Percentiles rank a stretch among this genome's conserved stretches.
Evolutionary conservation across 2,329 filamentous ascomycete species (phyloP).

Genomic region (Lasiodiplodia gonubiensis): DNA sequence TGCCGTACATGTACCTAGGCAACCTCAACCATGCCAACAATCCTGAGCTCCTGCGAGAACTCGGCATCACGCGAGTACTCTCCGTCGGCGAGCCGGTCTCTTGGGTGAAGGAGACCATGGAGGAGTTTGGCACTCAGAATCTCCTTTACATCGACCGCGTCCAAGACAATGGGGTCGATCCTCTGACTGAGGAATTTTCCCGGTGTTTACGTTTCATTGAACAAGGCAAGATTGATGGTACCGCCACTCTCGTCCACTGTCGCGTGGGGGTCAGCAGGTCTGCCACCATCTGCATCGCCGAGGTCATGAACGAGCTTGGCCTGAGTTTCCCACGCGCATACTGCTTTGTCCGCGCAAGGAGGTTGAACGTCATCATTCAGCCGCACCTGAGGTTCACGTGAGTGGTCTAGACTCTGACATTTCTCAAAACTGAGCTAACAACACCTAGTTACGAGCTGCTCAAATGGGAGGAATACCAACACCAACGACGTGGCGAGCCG

Average conservation of each 20-base stretch:
- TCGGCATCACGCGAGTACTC: constrained; percentile 86
- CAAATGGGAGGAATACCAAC: constrained; percentile 89
- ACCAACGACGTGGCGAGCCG: constrained; percentile 58
- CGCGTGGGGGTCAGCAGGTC: constrained; percentile 94
- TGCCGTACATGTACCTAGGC: constrained; percentile 95
- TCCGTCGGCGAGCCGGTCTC: constrained; percentile 89
- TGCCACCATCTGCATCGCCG: constrained; percentile 98
- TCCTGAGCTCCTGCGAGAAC: constrained; percentile 74
- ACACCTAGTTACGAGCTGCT: constrained; percentile 77
- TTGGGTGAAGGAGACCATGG: constrained; percentile 73
- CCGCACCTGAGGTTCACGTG: constrained; percentile 90
- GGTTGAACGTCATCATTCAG: constrained; percentile 97
- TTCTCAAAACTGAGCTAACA: constrained; percentile 13
- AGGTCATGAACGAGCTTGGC: constrained; percentile 84
- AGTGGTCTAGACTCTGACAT: constrained; percentile 32
- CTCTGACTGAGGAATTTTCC: constrained; percentile 82
- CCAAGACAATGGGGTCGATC: constrained; percentile 96
- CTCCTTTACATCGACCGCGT: constrained; percentile 82
- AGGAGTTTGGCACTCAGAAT: constrained; percentile 78
- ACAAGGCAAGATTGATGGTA: constrained; percentile 75
- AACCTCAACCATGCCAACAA: constrained; percentile 96
- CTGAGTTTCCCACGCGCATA: constrained; percentile 92
- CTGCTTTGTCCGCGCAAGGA: constrained; percentile 89
- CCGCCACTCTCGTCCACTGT: constrained; percentile 92
- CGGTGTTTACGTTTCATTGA: constrained; percentile 91